Evolutionary conservation across 2,329 filamentous ascomycete species (phyloP).

Genomic region (Berkeleyomyces basicola): DNA sequence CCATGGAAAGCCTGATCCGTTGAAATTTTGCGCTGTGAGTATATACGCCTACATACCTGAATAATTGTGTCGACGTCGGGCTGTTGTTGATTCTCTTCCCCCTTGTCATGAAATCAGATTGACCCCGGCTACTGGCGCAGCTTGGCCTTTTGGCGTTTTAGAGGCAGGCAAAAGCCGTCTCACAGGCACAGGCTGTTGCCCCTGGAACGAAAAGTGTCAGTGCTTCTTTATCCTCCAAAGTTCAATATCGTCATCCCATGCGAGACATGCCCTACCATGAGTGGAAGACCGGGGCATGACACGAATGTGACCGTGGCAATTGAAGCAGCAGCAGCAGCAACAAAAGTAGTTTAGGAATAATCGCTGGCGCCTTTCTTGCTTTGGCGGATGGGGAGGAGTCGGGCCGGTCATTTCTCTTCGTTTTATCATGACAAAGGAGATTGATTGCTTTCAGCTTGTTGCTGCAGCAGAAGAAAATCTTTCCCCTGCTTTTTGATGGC

Average conservation of each 20-base stretch:
- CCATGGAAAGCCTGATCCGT: no score
- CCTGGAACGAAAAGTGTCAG: neutral
- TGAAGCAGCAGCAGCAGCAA: neutral
- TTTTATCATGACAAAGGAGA: neutral
- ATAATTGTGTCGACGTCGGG: no score
- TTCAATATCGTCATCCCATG: neutral
- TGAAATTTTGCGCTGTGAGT: no score
- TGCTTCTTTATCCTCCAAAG: neutral
- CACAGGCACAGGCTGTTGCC: neutral
- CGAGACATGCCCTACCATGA: neutral
- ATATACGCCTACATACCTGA: no score
- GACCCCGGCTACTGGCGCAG: neutral
- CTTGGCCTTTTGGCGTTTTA: slow-evolving; percentile 1
- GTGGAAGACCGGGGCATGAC: neutral
- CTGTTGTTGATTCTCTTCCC: neutral
- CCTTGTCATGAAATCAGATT: neutral
- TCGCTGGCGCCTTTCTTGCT: neutral
- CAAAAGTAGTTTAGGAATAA: neutral
- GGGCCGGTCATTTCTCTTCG: neutral
- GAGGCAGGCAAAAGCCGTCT: neutral
- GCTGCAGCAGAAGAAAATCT: neutral
- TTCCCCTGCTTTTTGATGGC: neutral
- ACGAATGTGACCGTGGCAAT: neutral
- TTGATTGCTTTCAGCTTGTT: slow-evolving; percentile 1
- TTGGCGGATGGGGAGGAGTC: neutral